Evolutionary conservation across 192 early-diverging fungal genomes (phyloP).

Genomic region (Kappamyces sp.): DNA sequence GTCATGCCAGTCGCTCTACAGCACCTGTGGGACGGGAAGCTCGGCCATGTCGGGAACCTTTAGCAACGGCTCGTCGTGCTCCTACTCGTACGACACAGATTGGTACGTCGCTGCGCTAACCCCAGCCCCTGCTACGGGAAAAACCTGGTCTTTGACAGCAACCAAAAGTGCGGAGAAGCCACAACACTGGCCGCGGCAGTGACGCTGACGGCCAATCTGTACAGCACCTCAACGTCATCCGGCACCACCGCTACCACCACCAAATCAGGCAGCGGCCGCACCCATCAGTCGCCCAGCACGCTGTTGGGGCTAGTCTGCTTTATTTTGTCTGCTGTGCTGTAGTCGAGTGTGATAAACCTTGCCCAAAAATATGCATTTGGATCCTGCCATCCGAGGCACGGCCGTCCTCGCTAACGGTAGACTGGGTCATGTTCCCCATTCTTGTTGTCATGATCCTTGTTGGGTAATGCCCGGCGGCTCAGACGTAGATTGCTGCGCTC

Average conservation of each 20-base stretch:
- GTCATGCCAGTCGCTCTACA: constrained; percentile 1
- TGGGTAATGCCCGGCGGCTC: too few relatives aligned
- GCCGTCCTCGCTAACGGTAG: neutral
- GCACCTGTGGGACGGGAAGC: constrained; percentile 9
- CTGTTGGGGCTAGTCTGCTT: too few relatives aligned
- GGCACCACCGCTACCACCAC: neutral
- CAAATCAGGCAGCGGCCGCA: neutral
- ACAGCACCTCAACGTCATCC: neutral
- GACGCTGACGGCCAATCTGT: neutral
- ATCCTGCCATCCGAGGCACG: constrained; percentile 43
- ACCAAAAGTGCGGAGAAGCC: constrained; percentile 9
- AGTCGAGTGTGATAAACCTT: too few relatives aligned
- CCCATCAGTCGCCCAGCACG: neutral
- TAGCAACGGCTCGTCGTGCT: neutral
- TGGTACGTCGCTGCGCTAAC: constrained; percentile 3
- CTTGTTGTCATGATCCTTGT: constrained; percentile 97
- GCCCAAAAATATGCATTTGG: constrained; percentile 35
- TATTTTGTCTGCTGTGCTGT: too few relatives aligned
- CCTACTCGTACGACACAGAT: constrained; percentile 11
- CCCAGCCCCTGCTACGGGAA: too few relatives aligned
- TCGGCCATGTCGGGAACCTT: neutral
- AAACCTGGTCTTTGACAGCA: too few relatives aligned
- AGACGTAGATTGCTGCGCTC: too few relatives aligned
- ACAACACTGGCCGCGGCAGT: constrained; percentile 6
- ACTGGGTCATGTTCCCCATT: constrained; percentile 95